phyloP scores from a whole-genome alignment of 2,329 filamentous ascomycete species.

The Colletotrichum caudatum region DNA sequence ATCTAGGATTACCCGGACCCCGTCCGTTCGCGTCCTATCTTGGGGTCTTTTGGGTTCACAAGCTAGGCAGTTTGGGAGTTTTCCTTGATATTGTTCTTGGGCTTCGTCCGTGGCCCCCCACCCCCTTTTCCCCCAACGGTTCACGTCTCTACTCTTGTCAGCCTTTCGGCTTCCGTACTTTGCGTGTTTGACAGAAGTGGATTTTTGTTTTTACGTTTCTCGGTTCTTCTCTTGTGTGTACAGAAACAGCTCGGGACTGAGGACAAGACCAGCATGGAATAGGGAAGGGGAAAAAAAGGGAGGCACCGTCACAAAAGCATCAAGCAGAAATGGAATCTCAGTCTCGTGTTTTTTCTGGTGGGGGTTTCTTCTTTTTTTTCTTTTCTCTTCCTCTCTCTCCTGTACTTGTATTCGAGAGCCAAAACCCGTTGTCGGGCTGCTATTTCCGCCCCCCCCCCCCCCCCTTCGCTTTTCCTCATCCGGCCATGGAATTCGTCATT shows the following conservation, averaged over 20 bases:
- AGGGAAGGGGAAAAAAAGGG: background rate
- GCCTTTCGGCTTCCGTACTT: background rate
- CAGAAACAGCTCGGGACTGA: constrained; percentile 13
- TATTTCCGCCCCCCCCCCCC: background rate
- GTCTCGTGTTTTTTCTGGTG: constrained; percentile 30
- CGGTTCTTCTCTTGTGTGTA: constrained; percentile 22
- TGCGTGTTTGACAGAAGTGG: background rate
- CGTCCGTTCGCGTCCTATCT: constrained; percentile 14
- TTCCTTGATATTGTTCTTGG: background rate
- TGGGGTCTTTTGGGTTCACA: constrained; percentile 19
- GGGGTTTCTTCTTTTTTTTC: background rate
- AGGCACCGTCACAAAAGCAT: constrained; percentile 19
- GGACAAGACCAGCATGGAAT: constrained; percentile 15
- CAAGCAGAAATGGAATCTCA: constrained; percentile 5
- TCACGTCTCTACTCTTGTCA: background rate
- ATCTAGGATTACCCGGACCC: constrained; percentile 61
- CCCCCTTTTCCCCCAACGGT: background rate
- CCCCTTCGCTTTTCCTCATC: background rate
- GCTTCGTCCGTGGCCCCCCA: background rate
- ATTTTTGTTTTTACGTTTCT: background rate
- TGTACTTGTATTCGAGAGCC: constrained; percentile 24
- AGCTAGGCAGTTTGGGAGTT: constrained; percentile 38
- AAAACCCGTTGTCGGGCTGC: constrained; percentile 2
- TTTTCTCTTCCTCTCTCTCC: constrained; percentile 1
- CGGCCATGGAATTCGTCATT: background rate